These are phyloP conservation scores for Zanthoxylum bungeanum DNA, from an alignment of 345 rosid genomes.

Conservation along the genomic window DNA sequence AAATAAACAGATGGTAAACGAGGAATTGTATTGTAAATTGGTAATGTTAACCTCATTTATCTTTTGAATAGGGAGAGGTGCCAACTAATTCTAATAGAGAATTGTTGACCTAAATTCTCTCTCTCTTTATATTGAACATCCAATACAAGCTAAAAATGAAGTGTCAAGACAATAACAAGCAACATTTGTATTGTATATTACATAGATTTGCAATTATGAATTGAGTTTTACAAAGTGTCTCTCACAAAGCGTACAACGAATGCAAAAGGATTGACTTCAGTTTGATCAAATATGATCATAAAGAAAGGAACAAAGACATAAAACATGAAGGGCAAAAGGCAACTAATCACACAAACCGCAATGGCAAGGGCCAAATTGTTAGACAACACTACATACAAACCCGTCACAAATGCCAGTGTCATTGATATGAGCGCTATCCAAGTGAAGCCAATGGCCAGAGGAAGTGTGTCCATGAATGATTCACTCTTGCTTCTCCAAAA, in stretches of 20 bases:
- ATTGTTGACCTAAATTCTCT: no score
- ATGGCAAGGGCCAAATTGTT: not conserved
- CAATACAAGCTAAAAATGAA: no score
- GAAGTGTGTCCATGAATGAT: not conserved
- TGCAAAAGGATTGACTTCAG: not conserved
- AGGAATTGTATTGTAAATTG: no score
- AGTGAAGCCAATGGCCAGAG: not conserved
- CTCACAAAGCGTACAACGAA: not conserved
- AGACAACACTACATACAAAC: slow-evolving; percentile 5
- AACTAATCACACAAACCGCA: slow-evolving; percentile 2
- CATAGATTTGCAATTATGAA: no score
- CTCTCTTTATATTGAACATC: no score
- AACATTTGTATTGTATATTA: no score
- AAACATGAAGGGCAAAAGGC: not conserved
- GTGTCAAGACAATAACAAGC: not conserved
- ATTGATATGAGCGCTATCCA: slow-evolving; percentile 17
- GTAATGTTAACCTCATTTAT: no score
- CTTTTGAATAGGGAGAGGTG: no score
- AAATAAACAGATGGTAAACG: no score
- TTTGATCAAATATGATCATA: not conserved
- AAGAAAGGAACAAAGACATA: not conserved
- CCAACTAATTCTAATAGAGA: no score
- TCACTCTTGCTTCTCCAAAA: not conserved
- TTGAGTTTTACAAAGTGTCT: not conserved
- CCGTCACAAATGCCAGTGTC: slow-evolving; percentile 17